phyloP scores from a whole-genome alignment of 345 rosid species.

The Citropsis articulata region DNA sequence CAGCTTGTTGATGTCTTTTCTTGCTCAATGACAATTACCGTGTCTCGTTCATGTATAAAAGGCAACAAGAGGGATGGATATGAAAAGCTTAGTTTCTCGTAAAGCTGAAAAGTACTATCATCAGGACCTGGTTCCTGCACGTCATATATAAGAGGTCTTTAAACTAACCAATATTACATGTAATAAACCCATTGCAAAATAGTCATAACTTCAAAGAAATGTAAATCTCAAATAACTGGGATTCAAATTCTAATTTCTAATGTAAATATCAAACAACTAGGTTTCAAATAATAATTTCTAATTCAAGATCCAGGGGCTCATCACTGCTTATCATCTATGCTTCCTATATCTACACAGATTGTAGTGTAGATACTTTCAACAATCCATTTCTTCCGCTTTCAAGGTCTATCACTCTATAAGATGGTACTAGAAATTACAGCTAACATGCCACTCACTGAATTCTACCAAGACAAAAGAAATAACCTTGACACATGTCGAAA shows the following conservation, averaged over 20 bases:
- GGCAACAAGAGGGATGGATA: slow-evolving; percentile 74
- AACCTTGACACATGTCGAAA: background rate
- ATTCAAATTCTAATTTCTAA: background rate
- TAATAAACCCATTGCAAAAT: background rate
- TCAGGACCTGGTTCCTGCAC: slow-evolving; percentile 46
- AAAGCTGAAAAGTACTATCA: slow-evolving; percentile 51
- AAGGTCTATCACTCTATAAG: background rate
- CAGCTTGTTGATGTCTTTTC: background rate
- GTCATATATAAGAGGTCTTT: background rate
- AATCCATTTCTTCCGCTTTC: background rate
- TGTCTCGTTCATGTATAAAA: slow-evolving; percentile 83
- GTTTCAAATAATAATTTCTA: background rate
- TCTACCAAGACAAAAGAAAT: background rate
- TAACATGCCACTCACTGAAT: no score
- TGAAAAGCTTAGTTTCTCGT: slow-evolving; percentile 62
- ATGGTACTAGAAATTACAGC: background rate
- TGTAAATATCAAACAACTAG: background rate
- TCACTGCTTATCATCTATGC: background rate
- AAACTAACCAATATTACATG: background rate
- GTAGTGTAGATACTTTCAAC: background rate
- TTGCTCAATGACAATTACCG: slow-evolving; percentile 32
- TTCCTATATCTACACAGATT: background rate
- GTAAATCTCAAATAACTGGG: background rate
- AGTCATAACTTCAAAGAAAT: background rate
- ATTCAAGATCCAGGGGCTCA: background rate